Base-by-base conservation (phyloP, 148 eudicot genomes). In the Vaccinium macrocarpon region DNA sequence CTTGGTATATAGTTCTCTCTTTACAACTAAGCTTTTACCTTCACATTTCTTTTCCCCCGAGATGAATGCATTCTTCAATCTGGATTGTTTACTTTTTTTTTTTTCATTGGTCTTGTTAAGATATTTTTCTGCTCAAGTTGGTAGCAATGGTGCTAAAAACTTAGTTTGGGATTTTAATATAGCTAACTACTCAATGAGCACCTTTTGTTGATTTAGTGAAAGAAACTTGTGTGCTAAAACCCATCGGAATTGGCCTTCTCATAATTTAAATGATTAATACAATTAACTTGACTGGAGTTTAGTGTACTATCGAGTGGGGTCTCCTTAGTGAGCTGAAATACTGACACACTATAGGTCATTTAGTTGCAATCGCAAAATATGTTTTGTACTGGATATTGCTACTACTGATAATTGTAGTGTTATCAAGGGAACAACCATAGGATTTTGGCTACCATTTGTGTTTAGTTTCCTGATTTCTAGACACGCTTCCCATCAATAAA, bases 1-100 rank as follows among this genome's bases (percentile, higher is more conserved):
- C 71, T 27, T 84, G 87, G 90, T 90, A 88, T 2, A 82, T 50
- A 7, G 77, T 70, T 79, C 80, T 57, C 61, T 84, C 16, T 10
- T 14, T 66, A 27, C 72, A 23, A 27, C 6, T 27, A 68, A 68
- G 38, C 42, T 42, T 25, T 42, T 57, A 21, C 23, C 7, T 76
- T 53, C 21, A n/a, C 19, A 57, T 15, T 53, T 42, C 38, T 16
- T 57, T 76, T 6, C 27, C 18, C 12, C 16, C 15, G 19, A 23
- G 49, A 18, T 48, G 25, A 53, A 76, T 32, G 46, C 11, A 42
- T 59, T 32, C 35, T 83, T 8, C 68, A 23, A 19, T 84, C 70
- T 57, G 11, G 19, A 50, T 80, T 21, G 68, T 53, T 76, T 74
- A n/a, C 27, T 29, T 56, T 3, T 3, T 52, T 52, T n/a, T 53